Evolutionary conservation across 2,329 filamentous ascomycete genomes (phyloP).

Genomic region (Pestalotiopsis sp.): DNA sequence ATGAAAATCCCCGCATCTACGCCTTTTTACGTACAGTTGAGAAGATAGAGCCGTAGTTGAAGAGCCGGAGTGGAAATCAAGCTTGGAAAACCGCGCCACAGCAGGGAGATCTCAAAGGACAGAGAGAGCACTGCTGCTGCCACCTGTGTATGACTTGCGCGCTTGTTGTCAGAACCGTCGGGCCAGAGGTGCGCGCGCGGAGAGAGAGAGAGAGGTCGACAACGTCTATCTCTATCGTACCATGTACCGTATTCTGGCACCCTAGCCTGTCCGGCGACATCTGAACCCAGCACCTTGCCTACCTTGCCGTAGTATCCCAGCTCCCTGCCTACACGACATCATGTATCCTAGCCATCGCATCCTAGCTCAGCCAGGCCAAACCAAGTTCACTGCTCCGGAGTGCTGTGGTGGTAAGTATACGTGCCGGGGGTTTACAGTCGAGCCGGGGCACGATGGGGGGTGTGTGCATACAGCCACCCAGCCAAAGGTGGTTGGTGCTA

Average conservation of each 20-base stretch:
- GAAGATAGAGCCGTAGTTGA: too few species aligned
- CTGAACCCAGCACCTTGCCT: neutral
- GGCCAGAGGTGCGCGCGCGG: too few species aligned
- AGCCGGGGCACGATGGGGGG: neutral
- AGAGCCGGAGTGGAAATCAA: too few species aligned
- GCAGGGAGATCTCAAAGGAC: too few species aligned
- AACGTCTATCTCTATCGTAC: neutral
- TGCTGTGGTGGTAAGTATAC: slow-evolving; percentile 6
- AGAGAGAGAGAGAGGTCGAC: neutral
- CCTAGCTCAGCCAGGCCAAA: slow-evolving; percentile 3
- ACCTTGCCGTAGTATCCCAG: neutral
- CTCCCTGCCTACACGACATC: neutral
- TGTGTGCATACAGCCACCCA: neutral
- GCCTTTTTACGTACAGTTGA: too few species aligned
- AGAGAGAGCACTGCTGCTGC: too few species aligned
- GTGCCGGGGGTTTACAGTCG: neutral
- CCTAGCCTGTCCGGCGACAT: neutral
- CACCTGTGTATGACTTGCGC: too few species aligned
- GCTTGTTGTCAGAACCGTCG: too few species aligned
- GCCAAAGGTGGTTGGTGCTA: neutral
- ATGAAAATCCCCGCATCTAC: too few species aligned
- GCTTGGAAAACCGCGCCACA: too few species aligned
- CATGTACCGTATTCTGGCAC: neutral
- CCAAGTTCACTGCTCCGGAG: slow-evolving; percentile 3
- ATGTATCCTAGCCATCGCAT: neutral